phyloP scores from a whole-genome alignment of 192 early-diverging fungal genomes.

The Chytriomyces hyalinus region DNA sequence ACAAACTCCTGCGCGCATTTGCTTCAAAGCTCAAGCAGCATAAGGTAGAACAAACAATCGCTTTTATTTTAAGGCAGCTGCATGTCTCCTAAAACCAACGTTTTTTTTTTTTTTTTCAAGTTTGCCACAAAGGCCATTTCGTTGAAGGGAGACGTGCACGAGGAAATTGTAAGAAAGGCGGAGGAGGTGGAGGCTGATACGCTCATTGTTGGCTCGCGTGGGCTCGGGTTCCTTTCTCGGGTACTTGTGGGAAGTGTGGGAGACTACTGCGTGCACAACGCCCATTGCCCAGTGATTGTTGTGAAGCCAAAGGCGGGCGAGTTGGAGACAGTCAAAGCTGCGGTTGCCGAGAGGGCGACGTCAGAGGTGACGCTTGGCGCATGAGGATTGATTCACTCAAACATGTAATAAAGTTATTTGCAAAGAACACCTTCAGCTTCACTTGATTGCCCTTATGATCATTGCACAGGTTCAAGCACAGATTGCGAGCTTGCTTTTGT shows the following conservation, averaged over 20 bases:
- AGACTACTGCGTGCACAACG: conserved; percentile 36
- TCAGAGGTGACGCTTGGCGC: too few relatives aligned
- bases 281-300: conserved; percentile 37
- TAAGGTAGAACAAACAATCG: conserved; percentile 25
- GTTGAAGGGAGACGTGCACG: conserved; percentile 52
- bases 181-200: conserved; percentile 35
- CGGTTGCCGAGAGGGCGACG: too few relatives aligned
- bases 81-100: not conserved
- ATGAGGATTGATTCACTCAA: too few relatives aligned
- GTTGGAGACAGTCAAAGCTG: not conserved
- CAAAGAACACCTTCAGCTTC: too few relatives aligned
- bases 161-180: conserved; percentile 47
- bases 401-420: too few relatives aligned
- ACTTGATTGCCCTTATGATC: too few relatives aligned
- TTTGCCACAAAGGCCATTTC: conserved; percentile 37
- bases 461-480: too few relatives aligned
- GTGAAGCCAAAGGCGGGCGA: not conserved
- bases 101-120: not conserved
- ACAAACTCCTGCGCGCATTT: conserved; percentile 20
- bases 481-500: too few relatives aligned
- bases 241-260: conserved; percentile 32
- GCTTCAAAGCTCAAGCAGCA: not conserved
- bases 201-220: conserved; percentile 31
- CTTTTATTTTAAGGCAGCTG: conserved; percentile 16
- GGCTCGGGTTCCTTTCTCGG: conserved; percentile 15